Evolutionary conservation across 1,284 basidiomycete genomes (phyloP), one percentile per base, ranked within the genome.

Genomic region (Filobasidium uniguttulatum): DNA sequence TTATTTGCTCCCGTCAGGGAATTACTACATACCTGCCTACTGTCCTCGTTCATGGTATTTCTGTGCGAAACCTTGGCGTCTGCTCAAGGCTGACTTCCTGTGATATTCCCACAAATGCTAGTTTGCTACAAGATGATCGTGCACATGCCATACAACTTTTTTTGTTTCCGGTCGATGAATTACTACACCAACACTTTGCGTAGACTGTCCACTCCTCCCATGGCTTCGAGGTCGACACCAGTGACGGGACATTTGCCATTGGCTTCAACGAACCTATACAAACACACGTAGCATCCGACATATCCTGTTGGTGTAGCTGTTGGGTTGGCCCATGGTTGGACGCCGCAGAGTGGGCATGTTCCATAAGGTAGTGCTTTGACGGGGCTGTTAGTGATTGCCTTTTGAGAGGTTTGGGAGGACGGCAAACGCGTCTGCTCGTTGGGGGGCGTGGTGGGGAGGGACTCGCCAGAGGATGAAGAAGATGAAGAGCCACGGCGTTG

Each of bases 381-480:
- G n/a, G 20, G 22, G 37, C 25, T 6, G 20, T 33, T 44, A 35
- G 30, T 14, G n/a, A n/a, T n/a, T n/a, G n/a, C n/a, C n/a, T n/a
- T n/a, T n/a, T n/a, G n/a, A n/a, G n/a, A n/a, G n/a, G n/a, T n/a
- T n/a, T n/a, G n/a, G n/a, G n/a, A n/a, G n/a, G n/a, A n/a, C n/a
- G n/a, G n/a, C n/a, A n/a, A n/a, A n/a, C n/a, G n/a, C n/a, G n/a
- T n/a, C n/a, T n/a, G n/a, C n/a, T n/a, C n/a, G n/a, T n/a, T n/a
- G 47, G 29, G 74, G 51, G 44, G 9, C 45, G 37, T 20, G 48
- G 37, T 14, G 45, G 35, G 3, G 76, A 71, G 47, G 73, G 78
- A 65, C 79, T 80, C 53, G 76, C 78, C 15, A 10, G 40, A 43
- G 43, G 80, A 75, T 7, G 82, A 78, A 48, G 81, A 71, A 56